Base-by-base conservation (phyloP, 1,139 yeast species). In the Hanseniaspora sp. region DNA sequence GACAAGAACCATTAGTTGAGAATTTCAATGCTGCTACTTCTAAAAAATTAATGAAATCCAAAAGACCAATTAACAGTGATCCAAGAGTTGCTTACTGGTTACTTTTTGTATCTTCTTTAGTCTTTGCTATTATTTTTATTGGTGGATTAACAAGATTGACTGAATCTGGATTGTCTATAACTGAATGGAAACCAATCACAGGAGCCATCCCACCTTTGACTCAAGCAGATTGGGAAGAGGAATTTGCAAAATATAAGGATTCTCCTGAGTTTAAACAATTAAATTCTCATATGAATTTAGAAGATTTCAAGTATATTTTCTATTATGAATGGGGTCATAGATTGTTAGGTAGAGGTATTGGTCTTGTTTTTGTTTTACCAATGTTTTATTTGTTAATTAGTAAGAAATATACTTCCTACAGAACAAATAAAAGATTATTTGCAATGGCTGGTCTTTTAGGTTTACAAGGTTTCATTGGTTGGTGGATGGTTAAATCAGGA, bases 401-500 rank as follows among this genome's bases (percentile, higher is more conserved):
- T 1, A 51, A 41, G 39, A 78, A 80, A 46, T 79, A 74, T 61
- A 80, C 90, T n/a, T 80, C 88, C 2, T 70, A 78, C 1, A 82
- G 80, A 59, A 82, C 86, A 3, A 83, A 88, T 52, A 73, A 73
- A 56, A 75, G 88, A 58, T 73, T 92, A 18, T 69, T 85, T 30
- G 84, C 86, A 1, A 77, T 94, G 52, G 78, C 95, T 43, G 81
- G 77, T 0, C 72, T 92, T 54, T 74, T 94, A 56, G 98, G 96
- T 12, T 71, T 94, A 48, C 98, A 94, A 73, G 98, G 98, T 48
- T 83, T 83, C 55, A 84, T 94, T 62, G 98, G 98, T 40, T 94
- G 98, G 98, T 94, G 99, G 99, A 94, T 94, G 99, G 98, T 94
- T 56, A 82, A 85, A 63, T 86, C 96, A 7, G 99, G 99, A 45